Evolutionary conservation across 2,329 filamentous ascomycete genomes (phyloP).

Genomic region (Paraconiothyrium sp.): DNA sequence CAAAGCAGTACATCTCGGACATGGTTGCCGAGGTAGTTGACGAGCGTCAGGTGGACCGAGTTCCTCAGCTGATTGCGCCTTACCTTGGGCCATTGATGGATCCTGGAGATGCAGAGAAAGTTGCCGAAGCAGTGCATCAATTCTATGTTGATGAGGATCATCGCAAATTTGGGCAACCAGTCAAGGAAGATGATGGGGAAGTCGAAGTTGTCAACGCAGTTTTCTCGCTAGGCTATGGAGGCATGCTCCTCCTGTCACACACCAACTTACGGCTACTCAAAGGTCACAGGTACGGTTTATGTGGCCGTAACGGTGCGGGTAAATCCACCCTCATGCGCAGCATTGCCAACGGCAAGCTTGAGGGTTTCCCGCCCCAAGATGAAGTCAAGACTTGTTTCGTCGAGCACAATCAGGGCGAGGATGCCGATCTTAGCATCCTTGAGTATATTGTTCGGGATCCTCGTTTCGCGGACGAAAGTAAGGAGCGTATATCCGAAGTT

Average conservation of each 20-base stretch:
- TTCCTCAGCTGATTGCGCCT: conserved; percentile 73
- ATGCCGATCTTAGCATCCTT: conserved; percentile 94
- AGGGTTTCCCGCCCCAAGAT: conserved; percentile 94
- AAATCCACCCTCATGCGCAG: conserved; percentile 99
- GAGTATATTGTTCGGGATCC: conserved; percentile 93
- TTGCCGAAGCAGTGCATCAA: conserved; percentile 78
- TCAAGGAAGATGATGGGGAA: conserved; percentile 91
- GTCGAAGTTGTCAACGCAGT: conserved; percentile 96
- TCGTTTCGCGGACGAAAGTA: conserved; percentile 79
- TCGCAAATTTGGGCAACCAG: conserved; percentile 83
- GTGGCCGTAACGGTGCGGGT: conserved; percentile 94
- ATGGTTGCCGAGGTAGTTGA: conserved; percentile 92
- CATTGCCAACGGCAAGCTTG: conserved; percentile 93
- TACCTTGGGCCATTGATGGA: conserved; percentile 79
- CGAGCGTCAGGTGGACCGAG: conserved; percentile 78
- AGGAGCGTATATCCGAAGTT: conserved; percentile 83
- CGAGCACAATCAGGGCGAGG: conserved; percentile 98
- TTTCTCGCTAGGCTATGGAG: conserved; percentile 96
- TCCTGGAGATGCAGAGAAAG: conserved; percentile 67
- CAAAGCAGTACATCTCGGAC: conserved; percentile 78
- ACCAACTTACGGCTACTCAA: conserved; percentile 94
- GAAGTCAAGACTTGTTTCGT: conserved; percentile 96
- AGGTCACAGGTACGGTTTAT: conserved; percentile 96
- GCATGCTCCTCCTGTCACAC: conserved; percentile 95
- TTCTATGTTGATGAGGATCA: conserved; percentile 85